These are phyloP conservation scores for Vinca minor DNA, from an alignment of 257 asterid genomes.

Conservation along the genomic window DNA sequence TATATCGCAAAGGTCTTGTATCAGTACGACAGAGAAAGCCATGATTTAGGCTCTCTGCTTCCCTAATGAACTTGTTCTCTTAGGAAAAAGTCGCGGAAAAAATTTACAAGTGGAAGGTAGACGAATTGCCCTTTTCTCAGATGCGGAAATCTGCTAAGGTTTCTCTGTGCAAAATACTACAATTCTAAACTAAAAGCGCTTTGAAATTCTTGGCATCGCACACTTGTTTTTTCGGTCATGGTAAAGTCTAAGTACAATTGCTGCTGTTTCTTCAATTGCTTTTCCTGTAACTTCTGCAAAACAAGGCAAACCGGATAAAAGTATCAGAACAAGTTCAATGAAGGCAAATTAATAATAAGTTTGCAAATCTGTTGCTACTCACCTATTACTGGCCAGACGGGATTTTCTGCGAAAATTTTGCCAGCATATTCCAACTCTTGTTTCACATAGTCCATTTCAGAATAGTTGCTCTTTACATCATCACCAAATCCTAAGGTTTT, in stretches of 20 bases:
- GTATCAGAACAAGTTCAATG: background rate
- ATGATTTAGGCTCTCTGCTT: background rate
- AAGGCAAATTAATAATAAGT: background rate
- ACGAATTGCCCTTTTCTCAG: no score
- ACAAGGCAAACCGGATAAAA: constrained; percentile 16
- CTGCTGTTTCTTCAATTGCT: constrained; percentile 98
- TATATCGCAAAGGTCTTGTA: background rate
- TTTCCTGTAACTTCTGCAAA: constrained; percentile 84
- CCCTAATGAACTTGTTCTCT: background rate
- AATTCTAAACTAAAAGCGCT: constrained; percentile 40
- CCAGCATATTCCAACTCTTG: constrained; percentile 67
- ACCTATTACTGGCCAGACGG: constrained; percentile 97
- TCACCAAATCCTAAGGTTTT: constrained; percentile 63
- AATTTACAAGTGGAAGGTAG: background rate
- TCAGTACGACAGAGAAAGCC: background rate
- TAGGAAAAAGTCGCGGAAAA: background rate
- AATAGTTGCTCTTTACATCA: constrained; percentile 47
- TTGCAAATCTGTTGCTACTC: constrained; percentile 15
- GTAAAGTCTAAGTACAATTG: constrained; percentile 67
- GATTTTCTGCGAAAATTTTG: constrained; percentile 62
- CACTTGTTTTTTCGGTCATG: constrained; percentile 85
- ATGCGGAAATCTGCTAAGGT: background rate
- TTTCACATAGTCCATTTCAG: constrained; percentile 59
- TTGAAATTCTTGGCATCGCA: constrained; percentile 90
- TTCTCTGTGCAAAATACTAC: constrained; percentile 4